These are phyloP conservation scores for Flaveria robusta DNA, from an alignment of 129 eudicot species.

Conservation along the genomic window DNA sequence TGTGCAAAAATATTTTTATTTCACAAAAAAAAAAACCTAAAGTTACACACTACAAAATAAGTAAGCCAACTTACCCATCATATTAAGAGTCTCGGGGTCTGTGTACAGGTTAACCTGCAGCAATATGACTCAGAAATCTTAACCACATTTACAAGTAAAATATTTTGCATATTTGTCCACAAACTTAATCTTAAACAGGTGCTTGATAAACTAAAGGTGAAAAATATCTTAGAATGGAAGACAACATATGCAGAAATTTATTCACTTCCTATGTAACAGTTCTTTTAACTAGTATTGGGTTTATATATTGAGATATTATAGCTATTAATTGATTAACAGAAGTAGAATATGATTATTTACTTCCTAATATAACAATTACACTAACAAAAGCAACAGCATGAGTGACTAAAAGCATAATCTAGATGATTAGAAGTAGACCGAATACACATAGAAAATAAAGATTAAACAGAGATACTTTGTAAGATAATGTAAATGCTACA, in stretches of 20 bases:
- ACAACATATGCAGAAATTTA: background rate
- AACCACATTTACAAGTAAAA: constrained; percentile 7
- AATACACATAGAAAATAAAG: background rate
- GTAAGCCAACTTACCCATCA: constrained; percentile 66
- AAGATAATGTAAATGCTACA: constrained; percentile 9
- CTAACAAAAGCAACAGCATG: background rate
- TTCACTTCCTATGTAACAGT: too few species aligned
- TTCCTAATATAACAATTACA: constrained; percentile 1
- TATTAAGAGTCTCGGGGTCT: constrained; percentile 63
- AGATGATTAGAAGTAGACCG: background rate
- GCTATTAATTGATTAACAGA: background rate
- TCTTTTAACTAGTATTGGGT: background rate
- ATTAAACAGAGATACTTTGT: constrained; percentile 7
- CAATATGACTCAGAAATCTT: constrained; percentile 20
- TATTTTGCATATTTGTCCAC: background rate
- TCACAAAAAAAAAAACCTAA: constrained; percentile 9
- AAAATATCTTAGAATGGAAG: background rate
- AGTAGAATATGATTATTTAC: constrained; percentile 12
- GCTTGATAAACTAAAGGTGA: constrained; percentile 11
- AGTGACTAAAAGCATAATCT: background rate
- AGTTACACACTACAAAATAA: constrained; percentile 16
- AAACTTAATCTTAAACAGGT: constrained; percentile 6
- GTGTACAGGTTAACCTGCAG: constrained; percentile 72
- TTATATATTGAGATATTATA: constrained; percentile 7
- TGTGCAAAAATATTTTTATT: constrained; percentile 1